Evolutionary conservation across 208 protist species (phyloP), one percentile per base, ranked within the genome.

Genomic region (Trypanosomatidae sp.): DNA sequence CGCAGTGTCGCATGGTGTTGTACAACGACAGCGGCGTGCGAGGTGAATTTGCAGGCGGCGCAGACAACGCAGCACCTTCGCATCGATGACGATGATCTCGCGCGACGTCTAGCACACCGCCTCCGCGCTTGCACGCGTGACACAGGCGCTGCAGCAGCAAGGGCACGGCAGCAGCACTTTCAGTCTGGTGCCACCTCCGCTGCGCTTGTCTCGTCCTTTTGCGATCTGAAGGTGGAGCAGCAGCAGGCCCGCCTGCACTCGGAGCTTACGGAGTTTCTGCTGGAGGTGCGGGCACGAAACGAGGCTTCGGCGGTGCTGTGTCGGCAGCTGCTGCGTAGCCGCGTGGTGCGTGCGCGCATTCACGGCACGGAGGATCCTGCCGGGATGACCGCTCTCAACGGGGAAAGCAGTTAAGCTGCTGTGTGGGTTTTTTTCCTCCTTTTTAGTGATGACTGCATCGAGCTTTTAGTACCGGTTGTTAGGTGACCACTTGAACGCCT

Each of bases 251-350:
- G 39, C 2, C 62, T 94, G 44, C 82, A 89, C 70, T 66, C 77
- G n/a, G 90, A 94, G 64, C 52, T 94, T 44, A 86, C 85, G 33
- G 76, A 78, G 17, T 65, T 91, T 67, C 56, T 92, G 58, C 76
- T 91, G 25, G 71, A 79, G 22, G 71, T 91, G 5, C 71, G 86
- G 0, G 58, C 39, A 1, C 33, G 55, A 22, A 93, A 93, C 62
- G 33, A 74, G 9, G 77, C 81, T 15, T 55, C 79, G 0, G 58
- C 72, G 4, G 71, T 68, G 62, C 70, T 91, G 43, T 76, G 78
- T 15, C 76, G 52, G 19, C 86, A 86, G 66, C 69, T 91, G 36
- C 50, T 66, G 49, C 69, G 83, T 46, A 87, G 78, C 30, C 72
- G 74, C 3, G 56, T 75, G 17, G 65, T 90, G 28, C 62, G 43